Conservation (phyloP, 2,329 filamentous ascomycete genomes). For the Didymella glomerata region DNA sequence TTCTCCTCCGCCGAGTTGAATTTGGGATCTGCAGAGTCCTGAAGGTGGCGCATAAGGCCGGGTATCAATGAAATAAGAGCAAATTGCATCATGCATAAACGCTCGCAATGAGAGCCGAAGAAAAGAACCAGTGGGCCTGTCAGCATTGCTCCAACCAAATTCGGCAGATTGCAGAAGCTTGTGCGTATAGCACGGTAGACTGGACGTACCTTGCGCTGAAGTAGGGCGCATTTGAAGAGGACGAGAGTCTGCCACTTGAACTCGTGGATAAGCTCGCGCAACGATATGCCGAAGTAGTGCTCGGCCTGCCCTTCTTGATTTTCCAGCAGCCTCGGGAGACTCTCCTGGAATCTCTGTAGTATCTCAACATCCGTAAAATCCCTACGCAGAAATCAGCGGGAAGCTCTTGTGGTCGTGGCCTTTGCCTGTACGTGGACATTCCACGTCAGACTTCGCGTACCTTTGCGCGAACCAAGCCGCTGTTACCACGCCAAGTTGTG, state of each 20-base stretch:
- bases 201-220: conserved; percentile 84
- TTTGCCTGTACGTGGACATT: background rate
- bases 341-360: conserved; percentile 87
- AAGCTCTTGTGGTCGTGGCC: background rate
- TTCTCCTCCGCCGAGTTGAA: conserved; percentile 83
- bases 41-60: conserved; percentile 86
- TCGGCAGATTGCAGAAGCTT: background rate
- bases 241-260: conserved; percentile 96
- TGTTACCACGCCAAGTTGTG: conserved; percentile 89
- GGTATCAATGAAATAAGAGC: conserved; percentile 95
- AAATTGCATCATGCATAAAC: conserved; percentile 98
- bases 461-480: conserved; percentile 95
- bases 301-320: conserved; percentile 78
- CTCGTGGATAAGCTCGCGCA: conserved; percentile 90
- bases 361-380: conserved; percentile 95
- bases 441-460: conserved; percentile 50
- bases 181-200: background rate
- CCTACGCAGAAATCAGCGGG: conserved; percentile 38
- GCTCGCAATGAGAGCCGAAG: conserved; percentile 95
- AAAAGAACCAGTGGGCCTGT: conserved; percentile 81
- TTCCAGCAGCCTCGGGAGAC: conserved; percentile 67
- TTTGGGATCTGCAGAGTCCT: conserved; percentile 94
- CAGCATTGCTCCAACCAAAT: conserved; percentile 14
- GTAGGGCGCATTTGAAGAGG: conserved; percentile 88
- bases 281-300: conserved; percentile 82